phyloP scores from a whole-genome alignment of 116 monocot genomes.

The Iris pallida region DNA sequence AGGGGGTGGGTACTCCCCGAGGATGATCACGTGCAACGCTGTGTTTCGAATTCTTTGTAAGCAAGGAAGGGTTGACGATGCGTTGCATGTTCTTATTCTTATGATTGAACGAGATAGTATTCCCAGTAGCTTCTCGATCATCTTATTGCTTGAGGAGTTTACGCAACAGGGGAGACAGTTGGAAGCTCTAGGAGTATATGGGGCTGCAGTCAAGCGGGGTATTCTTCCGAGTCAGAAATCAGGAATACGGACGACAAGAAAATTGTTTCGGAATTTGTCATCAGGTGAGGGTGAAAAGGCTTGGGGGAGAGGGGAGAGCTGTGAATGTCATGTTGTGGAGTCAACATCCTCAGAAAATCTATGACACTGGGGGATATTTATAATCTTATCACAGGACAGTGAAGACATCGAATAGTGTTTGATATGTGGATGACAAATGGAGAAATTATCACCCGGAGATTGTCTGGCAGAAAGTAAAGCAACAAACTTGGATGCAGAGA shows the following conservation, averaged over 20 bases:
- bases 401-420: no score
- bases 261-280: not conserved
- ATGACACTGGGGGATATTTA: no score
- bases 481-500: no score
- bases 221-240: conserved; percentile 29
- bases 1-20: conserved; percentile 41
- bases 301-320: not conserved
- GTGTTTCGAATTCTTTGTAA: conserved; percentile 55
- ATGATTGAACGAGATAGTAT: conserved; percentile 43
- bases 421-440: no score
- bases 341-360: not conserved
- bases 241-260: conserved; percentile 5
- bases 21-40: conserved; percentile 61
- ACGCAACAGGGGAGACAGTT: conserved; percentile 32
- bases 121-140: conserved; percentile 57
- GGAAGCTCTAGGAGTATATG: conserved; percentile 60
- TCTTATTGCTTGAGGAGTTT: conserved; percentile 41
- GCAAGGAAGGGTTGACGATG: conserved; percentile 51
- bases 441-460: no score
- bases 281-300: conserved; percentile 2
- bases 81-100: conserved; percentile 36
- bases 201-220: conserved; percentile 52
- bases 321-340: not conserved
- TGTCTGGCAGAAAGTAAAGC: no score
- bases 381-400: no score